phyloP scores from a whole-genome alignment of 148 eudicot species.

The Fagopyrum homotropicum region DNA sequence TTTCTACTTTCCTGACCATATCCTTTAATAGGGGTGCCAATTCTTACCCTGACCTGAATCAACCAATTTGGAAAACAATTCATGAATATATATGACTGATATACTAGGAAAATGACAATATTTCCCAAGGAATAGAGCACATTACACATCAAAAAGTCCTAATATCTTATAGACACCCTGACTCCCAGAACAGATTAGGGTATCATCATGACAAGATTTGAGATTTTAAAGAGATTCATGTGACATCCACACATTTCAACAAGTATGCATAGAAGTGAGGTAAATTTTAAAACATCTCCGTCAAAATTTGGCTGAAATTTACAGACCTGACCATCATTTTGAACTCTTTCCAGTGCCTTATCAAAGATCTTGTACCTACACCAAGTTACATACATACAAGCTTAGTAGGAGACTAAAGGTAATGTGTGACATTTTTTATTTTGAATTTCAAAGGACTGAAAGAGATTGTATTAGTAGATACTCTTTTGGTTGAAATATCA shows the following conservation, averaged over 20 bases:
- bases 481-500: constrained; percentile 93
- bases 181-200: not conserved
- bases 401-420: not conserved
- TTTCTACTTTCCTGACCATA: constrained; percentile 89
- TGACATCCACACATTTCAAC: not conserved
- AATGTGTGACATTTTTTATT: not conserved
- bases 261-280: not conserved
- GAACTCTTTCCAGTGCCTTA: constrained; percentile 75
- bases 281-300: not conserved
- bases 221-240: not conserved
- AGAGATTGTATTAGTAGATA: constrained; percentile 20
- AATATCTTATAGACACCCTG: not conserved
- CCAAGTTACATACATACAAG: constrained; percentile 3
- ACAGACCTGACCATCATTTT: constrained; percentile 79
- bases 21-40: constrained; percentile 84
- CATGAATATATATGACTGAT: not conserved
- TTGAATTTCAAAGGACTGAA: not conserved
- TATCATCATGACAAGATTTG: not conserved
- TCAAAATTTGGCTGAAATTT: not conserved
- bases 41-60: constrained; percentile 65
- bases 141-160: not conserved
- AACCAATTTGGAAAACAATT: not conserved
- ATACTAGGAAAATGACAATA: not conserved
- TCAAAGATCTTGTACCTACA: constrained; percentile 77
- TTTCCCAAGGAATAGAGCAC: no score